Evolutionary conservation across 129 eudicot species (phyloP).

Genomic region (Dittrichia graveolens): DNA sequence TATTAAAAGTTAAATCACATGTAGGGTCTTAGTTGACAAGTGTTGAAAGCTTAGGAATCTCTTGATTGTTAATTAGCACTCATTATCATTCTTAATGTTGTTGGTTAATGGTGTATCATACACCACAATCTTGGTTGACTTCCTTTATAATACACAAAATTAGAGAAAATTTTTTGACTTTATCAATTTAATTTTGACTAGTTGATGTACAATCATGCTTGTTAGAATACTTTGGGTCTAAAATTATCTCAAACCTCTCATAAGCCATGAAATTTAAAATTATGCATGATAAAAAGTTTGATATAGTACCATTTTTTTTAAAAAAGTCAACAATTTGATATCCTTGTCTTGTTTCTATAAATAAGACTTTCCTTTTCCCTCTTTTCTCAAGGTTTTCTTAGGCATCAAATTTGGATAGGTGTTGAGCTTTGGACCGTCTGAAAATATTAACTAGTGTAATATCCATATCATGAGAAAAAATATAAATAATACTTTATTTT

Average conservation of each 20-base stretch:
- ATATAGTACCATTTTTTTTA: not conserved
- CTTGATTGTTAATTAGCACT: slow-evolving; percentile 30
- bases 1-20: not conserved
- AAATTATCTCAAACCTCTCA: slow-evolving; percentile 1
- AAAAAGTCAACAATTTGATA: slow-evolving; percentile 26
- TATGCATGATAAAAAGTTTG: slow-evolving; percentile 28
- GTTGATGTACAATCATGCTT: slow-evolving; percentile 19
- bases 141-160: slow-evolving; percentile 3
- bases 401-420: not conserved
- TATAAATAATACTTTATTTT: too few relatives aligned
- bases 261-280: slow-evolving; percentile 17
- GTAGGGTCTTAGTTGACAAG: slow-evolving; percentile 31
- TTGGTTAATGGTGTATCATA: slow-evolving; percentile 27
- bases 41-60: slow-evolving; percentile 32
- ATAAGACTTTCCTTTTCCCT: not conserved
- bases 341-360: not conserved
- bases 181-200: slow-evolving; percentile 15
- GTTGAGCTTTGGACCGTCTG: not conserved
- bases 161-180: not conserved
- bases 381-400: not conserved
- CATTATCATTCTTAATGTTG: slow-evolving; percentile 33
- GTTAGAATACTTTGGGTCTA: slow-evolving; percentile 4
- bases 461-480: too few relatives aligned
- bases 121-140: slow-evolving; percentile 39
- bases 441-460: not conserved